Evolutionary conservation across 768 basidiomycete species (phyloP).

Genomic region (Auricularia cornea): DNA sequence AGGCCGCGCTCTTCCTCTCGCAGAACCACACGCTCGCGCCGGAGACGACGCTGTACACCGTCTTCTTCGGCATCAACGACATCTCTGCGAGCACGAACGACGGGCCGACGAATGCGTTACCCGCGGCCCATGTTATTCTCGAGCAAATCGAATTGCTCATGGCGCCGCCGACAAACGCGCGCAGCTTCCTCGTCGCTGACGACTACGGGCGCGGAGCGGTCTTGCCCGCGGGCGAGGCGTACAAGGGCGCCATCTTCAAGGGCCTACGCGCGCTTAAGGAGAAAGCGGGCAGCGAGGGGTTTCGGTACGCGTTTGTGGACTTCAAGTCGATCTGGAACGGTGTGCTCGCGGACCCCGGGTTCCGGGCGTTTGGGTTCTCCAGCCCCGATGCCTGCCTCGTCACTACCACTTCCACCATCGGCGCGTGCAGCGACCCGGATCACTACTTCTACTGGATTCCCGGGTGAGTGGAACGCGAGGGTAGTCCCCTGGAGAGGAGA

Average conservation of each 20-base stretch:
- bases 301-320: slow-evolving; percentile 39
- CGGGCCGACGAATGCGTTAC: slow-evolving; percentile 4
- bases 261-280: slow-evolving; percentile 29
- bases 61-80: slow-evolving; percentile 51
- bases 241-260: slow-evolving; percentile 37
- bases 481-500: no score
- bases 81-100: slow-evolving; percentile 10
- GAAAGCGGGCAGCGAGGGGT: slow-evolving; percentile 13
- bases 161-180: slow-evolving; percentile 41
- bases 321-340: slow-evolving; percentile 44
- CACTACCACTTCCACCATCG: slow-evolving; percentile 13
- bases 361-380: slow-evolving; percentile 40
- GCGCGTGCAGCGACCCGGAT: slow-evolving; percentile 22
- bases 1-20: slow-evolving; percentile 37
- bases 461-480: no score
- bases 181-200: slow-evolving; percentile 40
- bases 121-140: slow-evolving; percentile 23
- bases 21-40: slow-evolving; percentile 38
- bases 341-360: slow-evolving; percentile 37
- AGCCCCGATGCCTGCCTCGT: slow-evolving; percentile 29
- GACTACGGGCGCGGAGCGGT: slow-evolving; percentile 41
- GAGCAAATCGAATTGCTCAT: slow-evolving; percentile 39
- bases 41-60: slow-evolving; percentile 38
- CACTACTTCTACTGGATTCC: slow-evolving; percentile 47
- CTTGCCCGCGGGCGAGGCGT: slow-evolving; percentile 35